These are phyloP conservation scores for Agarophyton chilense DNA, from an alignment of 23 red algal species.

Conservation along the genomic window DNA sequence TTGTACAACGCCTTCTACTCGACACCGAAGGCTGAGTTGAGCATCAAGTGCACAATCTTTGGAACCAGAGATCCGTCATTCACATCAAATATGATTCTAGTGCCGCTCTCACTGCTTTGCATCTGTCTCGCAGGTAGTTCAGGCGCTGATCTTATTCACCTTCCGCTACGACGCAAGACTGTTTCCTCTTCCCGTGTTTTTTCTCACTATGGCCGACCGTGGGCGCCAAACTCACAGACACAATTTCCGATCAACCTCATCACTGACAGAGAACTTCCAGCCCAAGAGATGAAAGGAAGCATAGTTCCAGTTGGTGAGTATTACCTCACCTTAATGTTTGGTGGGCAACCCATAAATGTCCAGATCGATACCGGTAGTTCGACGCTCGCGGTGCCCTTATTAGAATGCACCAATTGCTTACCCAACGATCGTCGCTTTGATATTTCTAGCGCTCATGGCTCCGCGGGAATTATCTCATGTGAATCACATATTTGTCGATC, in stretches of 20 bases:
- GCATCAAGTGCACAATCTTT: too few species aligned
- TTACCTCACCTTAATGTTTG: conserved; percentile 75
- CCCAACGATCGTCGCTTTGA: conserved; percentile 61
- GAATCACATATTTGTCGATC: conserved; percentile 35
- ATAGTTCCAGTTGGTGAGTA: conserved; percentile 87
- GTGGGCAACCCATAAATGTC: conserved; percentile 78
- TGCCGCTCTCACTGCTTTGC: neutral
- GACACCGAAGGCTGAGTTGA: neutral
- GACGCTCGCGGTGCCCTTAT: conserved; percentile 77
- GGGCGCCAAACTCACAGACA: neutral
- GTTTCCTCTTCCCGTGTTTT: conserved; percentile 29
- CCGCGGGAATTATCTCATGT: conserved; percentile 43
- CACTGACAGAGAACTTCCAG: neutral
- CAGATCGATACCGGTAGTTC: conserved; percentile 95
- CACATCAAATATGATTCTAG: too few species aligned
- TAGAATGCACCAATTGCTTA: conserved; percentile 66
- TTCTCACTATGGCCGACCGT: conserved; percentile 16
- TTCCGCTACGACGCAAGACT: conserved; percentile 11
- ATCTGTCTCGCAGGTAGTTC: neutral
- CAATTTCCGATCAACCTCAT: neutral
- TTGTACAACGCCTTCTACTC: neutral
- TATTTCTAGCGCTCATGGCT: conserved; percentile 5
- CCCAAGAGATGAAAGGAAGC: conserved; percentile 62
- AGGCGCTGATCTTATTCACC: neutral
- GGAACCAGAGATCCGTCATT: too few species aligned